Base-by-base conservation (phyloP, 2,329 filamentous ascomycete genomes). In the Thielaviopsis euricoi region DNA sequence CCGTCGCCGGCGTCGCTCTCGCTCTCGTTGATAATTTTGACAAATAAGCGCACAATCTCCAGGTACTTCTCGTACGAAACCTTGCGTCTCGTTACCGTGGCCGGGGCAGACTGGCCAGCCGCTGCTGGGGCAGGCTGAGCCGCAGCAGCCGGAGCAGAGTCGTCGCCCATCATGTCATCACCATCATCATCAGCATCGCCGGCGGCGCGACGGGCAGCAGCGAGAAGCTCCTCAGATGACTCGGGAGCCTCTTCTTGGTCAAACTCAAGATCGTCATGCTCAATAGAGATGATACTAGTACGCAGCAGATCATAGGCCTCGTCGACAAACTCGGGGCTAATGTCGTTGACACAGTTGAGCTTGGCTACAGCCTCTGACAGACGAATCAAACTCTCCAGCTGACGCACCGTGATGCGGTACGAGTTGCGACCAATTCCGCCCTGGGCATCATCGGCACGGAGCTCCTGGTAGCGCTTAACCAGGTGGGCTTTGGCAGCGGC, bases 281-380 rank as follows among this genome's bases (percentile, higher is more conserved):
- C 93, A 25, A 98, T 93, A 1, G 87, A 93, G 65, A 98, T 96
- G 68, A 98, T 98, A 70, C 87, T 93, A 71, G 96, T 90, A 49
- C 89, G 79, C 13, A 98, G 80, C 10, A 98, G 79, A 64, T 93
- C 89, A 70, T 86, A 97, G 0, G 91, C 93, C 71, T 98, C 93
- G 48, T 86, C 79, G 17, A 98, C 93, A 71, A 97, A 95, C 0
- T 81, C 80, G 1, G 86, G 78, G 0, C 83, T 83, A 61, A 98
- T 86, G 62, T 96, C 89, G 65, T 91, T 87, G 15, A 95, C 89
- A 67, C 93, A 98, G 68, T 95, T 97, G 60, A 89, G 89, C 71
- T 97, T 97, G 60, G 93, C 93, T 64, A 98, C 96, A n/a, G 93
- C 93, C 71, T 98, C 93, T 57, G 86, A 91, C 58, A 98, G 75